These are phyloP conservation scores for Crithidia fasciculata DNA, from an alignment of 208 protist species.

Conservation along the genomic window DNA sequence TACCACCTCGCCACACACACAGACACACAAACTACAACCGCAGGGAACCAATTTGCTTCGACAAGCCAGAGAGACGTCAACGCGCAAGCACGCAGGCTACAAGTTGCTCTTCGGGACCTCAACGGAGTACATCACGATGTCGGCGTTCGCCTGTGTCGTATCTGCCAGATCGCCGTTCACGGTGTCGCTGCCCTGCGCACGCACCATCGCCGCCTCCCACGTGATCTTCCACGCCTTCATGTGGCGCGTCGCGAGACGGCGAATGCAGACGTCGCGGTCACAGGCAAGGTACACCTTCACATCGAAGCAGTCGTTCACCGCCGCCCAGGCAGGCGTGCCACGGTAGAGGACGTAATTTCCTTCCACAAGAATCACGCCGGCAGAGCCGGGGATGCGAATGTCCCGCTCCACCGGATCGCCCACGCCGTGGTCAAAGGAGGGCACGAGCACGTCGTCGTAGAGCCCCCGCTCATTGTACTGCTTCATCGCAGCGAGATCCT, in stretches of 20 bases:
- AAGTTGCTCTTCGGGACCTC: conserved; percentile 32
- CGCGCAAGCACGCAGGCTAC: neutral
- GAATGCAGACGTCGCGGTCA: conserved; percentile 41
- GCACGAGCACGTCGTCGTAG: conserved; percentile 65
- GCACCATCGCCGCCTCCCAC: conserved; percentile 54
- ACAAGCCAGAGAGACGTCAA: too few species aligned
- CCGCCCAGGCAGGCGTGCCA: conserved; percentile 63
- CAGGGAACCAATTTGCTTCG: too few species aligned
- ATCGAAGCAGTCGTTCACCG: conserved; percentile 63
- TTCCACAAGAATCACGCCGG: conserved; percentile 73
- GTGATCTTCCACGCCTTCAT: conserved; percentile 73
- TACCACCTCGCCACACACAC: too few species aligned
- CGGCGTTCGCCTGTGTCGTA: conserved; percentile 53
- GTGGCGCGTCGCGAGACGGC: conserved; percentile 67
- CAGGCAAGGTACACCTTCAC: conserved; percentile 67
- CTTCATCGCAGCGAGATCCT: conserved; percentile 52
- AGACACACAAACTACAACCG: too few species aligned
- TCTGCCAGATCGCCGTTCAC: conserved; percentile 78
- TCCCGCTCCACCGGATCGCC: conserved; percentile 64
- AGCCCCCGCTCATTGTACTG: conserved; percentile 31
- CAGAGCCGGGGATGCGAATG: conserved; percentile 48
- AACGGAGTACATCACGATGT: conserved; percentile 62
- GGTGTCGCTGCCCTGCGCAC: conserved; percentile 67
- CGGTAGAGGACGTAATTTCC: conserved; percentile 82
- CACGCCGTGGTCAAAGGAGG: conserved; percentile 77